Evolutionary conservation across 2,329 filamentous ascomycete genomes (phyloP).

Genomic region (Dothiorella sarmentorum): DNA sequence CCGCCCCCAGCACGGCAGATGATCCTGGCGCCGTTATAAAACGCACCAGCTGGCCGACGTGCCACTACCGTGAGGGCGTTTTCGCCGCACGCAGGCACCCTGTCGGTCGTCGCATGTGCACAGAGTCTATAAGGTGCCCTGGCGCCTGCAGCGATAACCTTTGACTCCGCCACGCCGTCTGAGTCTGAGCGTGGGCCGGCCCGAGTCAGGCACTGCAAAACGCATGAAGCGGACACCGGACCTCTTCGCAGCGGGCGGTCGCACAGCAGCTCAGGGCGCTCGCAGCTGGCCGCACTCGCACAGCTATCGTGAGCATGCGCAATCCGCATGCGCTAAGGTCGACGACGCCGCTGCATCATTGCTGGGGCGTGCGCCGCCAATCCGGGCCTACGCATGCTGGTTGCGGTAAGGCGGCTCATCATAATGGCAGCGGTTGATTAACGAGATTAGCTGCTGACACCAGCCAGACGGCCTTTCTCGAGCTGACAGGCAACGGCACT

Average conservation of each 20-base stretch:
- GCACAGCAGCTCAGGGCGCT: neutral
- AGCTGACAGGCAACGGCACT: conserved; percentile 8
- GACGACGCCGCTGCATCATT: conserved; percentile 14
- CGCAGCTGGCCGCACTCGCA: neutral
- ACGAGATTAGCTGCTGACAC: conserved; percentile 13
- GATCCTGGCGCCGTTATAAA: conserved; percentile 8
- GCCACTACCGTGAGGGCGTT: conserved; percentile 7
- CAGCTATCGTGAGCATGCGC: conserved; percentile 10
- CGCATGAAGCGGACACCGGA: neutral
- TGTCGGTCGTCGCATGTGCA: neutral
- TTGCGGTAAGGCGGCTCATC: conserved; percentile 15
- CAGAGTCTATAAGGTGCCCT: neutral
- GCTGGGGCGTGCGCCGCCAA: conserved; percentile 12
- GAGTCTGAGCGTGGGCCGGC: neutral
- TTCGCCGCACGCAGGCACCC: neutral
- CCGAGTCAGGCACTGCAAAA: neutral
- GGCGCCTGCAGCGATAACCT: neutral
- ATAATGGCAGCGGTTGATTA: conserved; percentile 10
- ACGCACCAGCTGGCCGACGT: conserved; percentile 11
- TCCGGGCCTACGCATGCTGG: conserved; percentile 1
- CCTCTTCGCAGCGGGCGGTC: neutral
- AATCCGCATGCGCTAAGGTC: conserved; percentile 13
- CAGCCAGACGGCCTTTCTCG: neutral
- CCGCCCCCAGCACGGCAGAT: neutral
- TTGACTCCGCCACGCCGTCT: too few relatives aligned